Base-by-base conservation (phyloP, 2,329 filamentous ascomycete genomes). In the Diplodia scrobiculata region DNA sequence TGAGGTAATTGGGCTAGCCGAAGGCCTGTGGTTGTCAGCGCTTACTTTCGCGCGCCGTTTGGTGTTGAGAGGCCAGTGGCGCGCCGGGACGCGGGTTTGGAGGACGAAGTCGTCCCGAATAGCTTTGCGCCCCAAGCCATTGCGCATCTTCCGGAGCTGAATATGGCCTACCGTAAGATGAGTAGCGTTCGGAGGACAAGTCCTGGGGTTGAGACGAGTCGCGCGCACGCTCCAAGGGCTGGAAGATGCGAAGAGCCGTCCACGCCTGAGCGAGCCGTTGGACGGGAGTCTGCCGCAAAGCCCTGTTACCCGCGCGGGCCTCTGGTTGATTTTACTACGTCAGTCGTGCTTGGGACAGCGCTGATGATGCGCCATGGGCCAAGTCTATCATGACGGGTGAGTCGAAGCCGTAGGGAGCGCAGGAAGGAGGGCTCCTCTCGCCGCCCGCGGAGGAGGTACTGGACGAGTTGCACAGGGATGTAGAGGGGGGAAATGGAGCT, bases 271-370 rank as follows among this genome's bases (percentile, higher is more conserved):
- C n/a, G n/a, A 19, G 1, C 6, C 7, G 3, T 10, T 1, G 41
- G 3, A 45, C 2, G 6, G 9, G 17, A 45, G 1, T 19, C 3
- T 19, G 10, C n/a, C 10, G 17, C 41, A 3, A 3, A 45, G 6
- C 3, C 1, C 9, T 1, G 5, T 4, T 4, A 3, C n/a, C 0
- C 7, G 17, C 38, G 38, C 5, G 17, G n/a, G 14, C 6, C 9
- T 45, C n/a, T 7, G 17, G 17, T 1, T 6, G 1, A 6, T 19
- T 1, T 0, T 3, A 1, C 7, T 45, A 2, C 3, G 7, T 19
- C 14, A 17, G 29, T 32, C 6, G 41, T 1, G 41, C 7, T 3
- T 11, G n/a, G 19, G 17, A 3, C 7, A 19, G 2, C 3, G 17
- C 9, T 3, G n/a, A 19, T 3, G 7, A 3, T 7, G n/a, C 41